Conservation (phyloP, 257 asterid species). For the Thymus mandschuricus region DNA sequence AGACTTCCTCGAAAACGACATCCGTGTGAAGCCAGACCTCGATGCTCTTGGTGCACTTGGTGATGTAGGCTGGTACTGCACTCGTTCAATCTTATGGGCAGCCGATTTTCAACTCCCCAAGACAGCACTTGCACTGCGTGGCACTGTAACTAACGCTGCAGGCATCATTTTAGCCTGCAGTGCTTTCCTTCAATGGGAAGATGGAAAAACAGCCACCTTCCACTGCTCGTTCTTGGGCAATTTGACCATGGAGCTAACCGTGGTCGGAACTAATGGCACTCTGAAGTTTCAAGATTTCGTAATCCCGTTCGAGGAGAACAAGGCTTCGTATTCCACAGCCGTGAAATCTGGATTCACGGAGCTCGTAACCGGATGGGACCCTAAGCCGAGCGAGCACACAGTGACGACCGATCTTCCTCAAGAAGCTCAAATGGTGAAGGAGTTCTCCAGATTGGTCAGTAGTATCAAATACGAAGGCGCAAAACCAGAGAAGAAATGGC, state of each 20-base stretch:
- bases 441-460: constrained; percentile 55
- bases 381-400: constrained; percentile 50
- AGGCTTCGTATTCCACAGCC: constrained; percentile 47
- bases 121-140: constrained; percentile 52
- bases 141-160: constrained; percentile 49
- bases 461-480: constrained; percentile 45
- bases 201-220: constrained; percentile 65
- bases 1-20: constrained; percentile 57
- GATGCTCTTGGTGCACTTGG: constrained; percentile 84
- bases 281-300: constrained; percentile 61
- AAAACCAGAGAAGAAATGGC: constrained; percentile 72
- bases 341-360: constrained; percentile 42
- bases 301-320: constrained; percentile 57
- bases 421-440: constrained; percentile 74
- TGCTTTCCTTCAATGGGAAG: constrained; percentile 71
- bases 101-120: constrained; percentile 60
- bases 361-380: constrained; percentile 55
- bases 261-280: constrained; percentile 59
- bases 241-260: constrained; percentile 63
- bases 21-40: constrained; percentile 73
- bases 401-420: constrained; percentile 66
- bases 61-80: constrained; percentile 78
- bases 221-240: constrained; percentile 70
- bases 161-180: constrained; percentile 70
- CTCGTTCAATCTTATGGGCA: constrained; percentile 76